These are phyloP conservation scores for Plasmopara muralis DNA, from an alignment of 352 stramenopile species.

Conservation along the genomic window DNA sequence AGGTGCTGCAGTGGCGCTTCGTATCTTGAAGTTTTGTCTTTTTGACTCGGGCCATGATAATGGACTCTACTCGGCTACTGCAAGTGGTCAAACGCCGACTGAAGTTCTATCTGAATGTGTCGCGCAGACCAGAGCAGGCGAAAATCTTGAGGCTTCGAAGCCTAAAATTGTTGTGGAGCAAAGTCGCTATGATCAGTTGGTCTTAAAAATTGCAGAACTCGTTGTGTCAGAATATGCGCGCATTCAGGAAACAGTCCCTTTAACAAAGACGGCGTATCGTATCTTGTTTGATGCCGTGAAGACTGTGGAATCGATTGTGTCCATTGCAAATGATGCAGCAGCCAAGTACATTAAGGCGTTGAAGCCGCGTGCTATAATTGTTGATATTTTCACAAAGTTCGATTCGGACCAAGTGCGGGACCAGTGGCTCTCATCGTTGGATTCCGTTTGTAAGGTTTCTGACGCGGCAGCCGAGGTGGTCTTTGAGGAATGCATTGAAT, in stretches of 20 bases:
- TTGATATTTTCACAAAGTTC: conserved; percentile 53
- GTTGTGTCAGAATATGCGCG: conserved; percentile 65
- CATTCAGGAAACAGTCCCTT: conserved; percentile 24
- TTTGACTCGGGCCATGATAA: conserved; percentile 64
- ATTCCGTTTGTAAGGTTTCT: conserved; percentile 59
- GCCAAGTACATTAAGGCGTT: conserved; percentile 56
- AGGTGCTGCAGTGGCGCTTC: conserved; percentile 70
- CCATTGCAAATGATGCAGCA: conserved; percentile 52
- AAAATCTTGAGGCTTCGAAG: conserved; percentile 14
- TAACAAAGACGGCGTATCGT: conserved; percentile 46
- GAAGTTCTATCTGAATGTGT: conserved; percentile 17
- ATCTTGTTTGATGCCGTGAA: conserved; percentile 84
- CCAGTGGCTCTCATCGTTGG: conserved; percentile 78
- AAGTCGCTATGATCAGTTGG: conserved; percentile 59
- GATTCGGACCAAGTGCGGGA: conserved; percentile 71
- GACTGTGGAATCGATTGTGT: conserved; percentile 73
- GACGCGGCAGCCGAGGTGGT: conserved; percentile 35
- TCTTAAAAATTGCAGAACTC: conserved; percentile 71
- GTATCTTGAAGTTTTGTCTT: conserved; percentile 79
- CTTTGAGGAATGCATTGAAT: conserved; percentile 66
- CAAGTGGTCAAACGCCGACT: conserved; percentile 17
- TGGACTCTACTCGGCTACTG: conserved; percentile 29
- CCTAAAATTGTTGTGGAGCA: conserved; percentile 52
- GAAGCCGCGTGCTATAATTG: conserved; percentile 38
- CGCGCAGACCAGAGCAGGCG: conserved; percentile 5